These are phyloP conservation scores for Lophiotrema nucula DNA, from an alignment of 495 filamentous ascomycete genomes.

Conservation along the genomic window DNA sequence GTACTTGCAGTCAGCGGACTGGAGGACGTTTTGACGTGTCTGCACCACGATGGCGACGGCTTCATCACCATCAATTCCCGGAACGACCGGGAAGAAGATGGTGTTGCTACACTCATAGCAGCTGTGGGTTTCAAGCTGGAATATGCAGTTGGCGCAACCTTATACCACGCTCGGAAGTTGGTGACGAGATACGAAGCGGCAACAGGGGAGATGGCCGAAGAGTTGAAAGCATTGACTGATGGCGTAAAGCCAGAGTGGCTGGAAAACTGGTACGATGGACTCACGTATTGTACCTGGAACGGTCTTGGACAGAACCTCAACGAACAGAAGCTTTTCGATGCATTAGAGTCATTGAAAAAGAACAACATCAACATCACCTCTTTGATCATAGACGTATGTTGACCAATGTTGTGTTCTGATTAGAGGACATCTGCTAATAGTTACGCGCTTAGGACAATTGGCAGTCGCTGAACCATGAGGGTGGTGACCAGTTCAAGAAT, in stretches of 20 bases:
- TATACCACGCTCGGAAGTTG: slow-evolving; percentile 80
- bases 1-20: slow-evolving; percentile 77
- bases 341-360: slow-evolving; percentile 67
- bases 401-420: not conserved
- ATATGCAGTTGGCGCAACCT: slow-evolving; percentile 70
- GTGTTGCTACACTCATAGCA: slow-evolving; percentile 64
- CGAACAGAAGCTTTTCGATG: slow-evolving; percentile 73
- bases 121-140: slow-evolving; percentile 76
- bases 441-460: slow-evolving; percentile 84
- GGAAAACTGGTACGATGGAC: slow-evolving; percentile 84
- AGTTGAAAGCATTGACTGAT: slow-evolving; percentile 45
- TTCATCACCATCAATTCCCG: slow-evolving; percentile 65
- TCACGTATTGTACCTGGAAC: slow-evolving; percentile 90
- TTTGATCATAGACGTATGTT: slow-evolving; percentile 24
- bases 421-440: slow-evolving; percentile 50
- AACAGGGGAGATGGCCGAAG: slow-evolving; percentile 36
- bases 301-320: slow-evolving; percentile 77
- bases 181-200: slow-evolving; percentile 43
- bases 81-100: slow-evolving; percentile 61
- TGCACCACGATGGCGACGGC: slow-evolving; percentile 65
- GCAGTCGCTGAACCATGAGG: slow-evolving; percentile 65
- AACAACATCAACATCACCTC: slow-evolving; percentile 63
- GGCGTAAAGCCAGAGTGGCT: slow-evolving; percentile 70
- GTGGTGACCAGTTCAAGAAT: slow-evolving; percentile 51
- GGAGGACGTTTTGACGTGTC: slow-evolving; percentile 66